Base-by-base conservation (phyloP, 2,329 filamentous ascomycete species). In the Pyrenochaeta sp. region DNA sequence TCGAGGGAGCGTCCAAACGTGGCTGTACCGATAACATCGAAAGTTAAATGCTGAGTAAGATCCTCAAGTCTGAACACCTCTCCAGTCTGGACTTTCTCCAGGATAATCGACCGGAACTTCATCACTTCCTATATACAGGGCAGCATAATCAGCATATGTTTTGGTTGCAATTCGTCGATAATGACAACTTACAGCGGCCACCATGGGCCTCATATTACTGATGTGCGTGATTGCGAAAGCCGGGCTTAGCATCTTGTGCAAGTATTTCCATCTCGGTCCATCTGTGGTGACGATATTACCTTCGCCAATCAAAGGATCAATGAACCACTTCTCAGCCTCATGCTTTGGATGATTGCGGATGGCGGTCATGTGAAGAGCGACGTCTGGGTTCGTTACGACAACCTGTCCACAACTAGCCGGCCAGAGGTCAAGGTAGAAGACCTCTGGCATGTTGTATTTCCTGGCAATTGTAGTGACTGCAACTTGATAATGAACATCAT, bases 351-450 rank as follows among this genome's bases (percentile, higher is more conserved):
- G 64, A 18, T 67, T 70, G 15, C 68, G 66, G 17, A 61, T 33
- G 11, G 73, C 67, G 1, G 74, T 77, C 43, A 80, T 60, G 21
- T 81, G 65, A 3, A 74, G 61, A 9, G 73, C 66, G 31, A 77
- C 56, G n/a, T 77, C 72, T 5, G 75, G 71, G 46, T 77, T 72
- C 17, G 72, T 69, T 2, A 79, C 69, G 9, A 78, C 63, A n/a
- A 69, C 31, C 11, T 67, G 60, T 14, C 51, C 46, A 5, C 61
- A 64, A 2, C 67, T 69, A 6, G 77, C 35, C 0, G 80, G 80
- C 78, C 79, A 82, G 2, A 77, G 50, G 54, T 82, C 79, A 4
- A 81, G 45, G 54, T 81, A 81, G 61, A 77, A 81, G 21, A 75
- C 56, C 7, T 68, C 61, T 1, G 68, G 68, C 12, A 75, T 51